A percentile compares a stretch with the other conserved stretches of the same genome.
Evolutionary conservation across 1,284 basidiomycete species (phyloP).

Genomic region (Trametes pubescens): DNA sequence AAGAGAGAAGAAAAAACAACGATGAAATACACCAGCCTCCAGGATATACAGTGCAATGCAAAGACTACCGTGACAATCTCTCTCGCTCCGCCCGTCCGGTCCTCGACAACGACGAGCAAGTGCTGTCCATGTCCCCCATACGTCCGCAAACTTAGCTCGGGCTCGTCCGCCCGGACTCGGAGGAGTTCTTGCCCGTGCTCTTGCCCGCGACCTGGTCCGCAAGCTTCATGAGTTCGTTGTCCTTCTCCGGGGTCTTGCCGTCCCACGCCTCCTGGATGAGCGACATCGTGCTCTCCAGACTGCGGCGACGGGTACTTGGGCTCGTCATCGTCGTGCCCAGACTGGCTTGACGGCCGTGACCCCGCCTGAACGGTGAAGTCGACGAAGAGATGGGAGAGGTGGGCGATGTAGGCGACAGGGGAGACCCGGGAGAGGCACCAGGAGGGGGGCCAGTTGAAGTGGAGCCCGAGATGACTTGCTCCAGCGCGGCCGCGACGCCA

Average conservation of each 20-base stretch:
- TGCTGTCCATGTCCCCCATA: conserved; percentile 4
- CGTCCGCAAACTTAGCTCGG: conserved; percentile 25
- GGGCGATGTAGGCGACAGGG: conserved; percentile 48
- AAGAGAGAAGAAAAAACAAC: conserved; percentile 17
- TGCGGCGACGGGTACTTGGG: conserved; percentile 91
- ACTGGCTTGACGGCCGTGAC: conserved; percentile 88
- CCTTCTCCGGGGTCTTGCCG: conserved; percentile 37
- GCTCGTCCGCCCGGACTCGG: conserved; percentile 32
- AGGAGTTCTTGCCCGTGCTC: conserved; percentile 38
- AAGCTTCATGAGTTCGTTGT: conserved; percentile 46
- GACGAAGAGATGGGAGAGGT: conserved; percentile 48
- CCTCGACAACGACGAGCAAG: background rate
- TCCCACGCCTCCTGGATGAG: conserved; percentile 93
- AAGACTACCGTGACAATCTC: conserved; percentile 24
- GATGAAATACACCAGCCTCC: conserved; percentile 33
- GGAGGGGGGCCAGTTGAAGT: conserved; percentile 24
- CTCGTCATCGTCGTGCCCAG: conserved; percentile 97
- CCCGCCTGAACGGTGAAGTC: conserved; percentile 67
- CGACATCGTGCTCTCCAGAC: conserved; percentile 95
- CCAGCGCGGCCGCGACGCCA: conserved; percentile 60
- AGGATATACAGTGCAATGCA: conserved; percentile 35
- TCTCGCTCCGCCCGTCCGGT: background rate
- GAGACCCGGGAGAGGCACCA: conserved; percentile 41
- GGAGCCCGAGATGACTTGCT: conserved; percentile 54
- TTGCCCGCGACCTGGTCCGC: conserved; percentile 45